Base-by-base conservation (phyloP, 2,329 filamentous ascomycete genomes). In the Claviceps digitariae region DNA sequence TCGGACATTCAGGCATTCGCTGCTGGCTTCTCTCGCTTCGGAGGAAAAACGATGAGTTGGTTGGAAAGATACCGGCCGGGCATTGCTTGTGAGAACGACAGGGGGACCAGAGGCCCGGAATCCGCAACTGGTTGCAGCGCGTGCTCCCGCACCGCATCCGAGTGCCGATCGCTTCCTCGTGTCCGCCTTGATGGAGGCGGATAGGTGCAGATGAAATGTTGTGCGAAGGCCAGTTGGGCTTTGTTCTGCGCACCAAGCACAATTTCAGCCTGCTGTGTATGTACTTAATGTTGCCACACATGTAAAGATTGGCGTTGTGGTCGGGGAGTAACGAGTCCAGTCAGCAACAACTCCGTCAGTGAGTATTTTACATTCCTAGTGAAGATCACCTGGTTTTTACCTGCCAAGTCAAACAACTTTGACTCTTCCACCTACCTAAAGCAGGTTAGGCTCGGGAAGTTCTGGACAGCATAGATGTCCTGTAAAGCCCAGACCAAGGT, bases 391-490 rank as follows among this genome's bases (percentile, higher is more conserved):
- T 29, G 23, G 13, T 17, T 4, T 9, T 6, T 46, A 29, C 20
- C 45, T 47, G 9, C 9, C 45, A 29, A 12, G 3, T 27, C 23
- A 10, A 48, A 50, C 12, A 20, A n/a, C 27, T 49, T 27, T 52
- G 34, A 31, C 4, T n/a, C 34, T 46, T 23, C 23, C 41, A 58
- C 56, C 56, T 57, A 51, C 57, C 57, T 54, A 57, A 55, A 52
- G 34, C 48, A 51, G 55, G 9, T 29, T 52, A 51, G 51, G 31
- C n/a, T 21, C 27, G 36, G 51, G 50, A 55, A 55, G 54, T 57
- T 57, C 48, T 53, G 21, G 41, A 21, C 21, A 20, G 12, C 21
- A 13, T 4, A 6, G 36, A 36, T 20, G 20, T 4, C 27, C 27
- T 8, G 27, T 29, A 8, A 29, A 29, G 27, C 27, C 27, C 27